Evolutionary conservation across 139 green algal species (phyloP).

Genomic region (Tetradesmus obliquus): DNA sequence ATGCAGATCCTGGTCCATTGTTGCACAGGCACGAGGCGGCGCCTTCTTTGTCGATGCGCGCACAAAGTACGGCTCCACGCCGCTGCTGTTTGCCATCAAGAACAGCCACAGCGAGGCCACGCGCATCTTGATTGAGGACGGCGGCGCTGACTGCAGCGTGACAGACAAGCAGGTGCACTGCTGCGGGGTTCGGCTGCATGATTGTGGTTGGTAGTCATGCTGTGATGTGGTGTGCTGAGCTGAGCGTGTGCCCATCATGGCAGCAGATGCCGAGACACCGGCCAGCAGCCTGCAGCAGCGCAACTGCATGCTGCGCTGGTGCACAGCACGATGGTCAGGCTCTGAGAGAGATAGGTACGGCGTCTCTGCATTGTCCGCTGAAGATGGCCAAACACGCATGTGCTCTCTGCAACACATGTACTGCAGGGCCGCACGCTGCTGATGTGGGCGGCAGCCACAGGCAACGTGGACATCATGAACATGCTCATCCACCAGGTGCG

Average conservation of each 20-base stretch:
- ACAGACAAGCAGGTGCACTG: background rate
- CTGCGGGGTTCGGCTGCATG: background rate
- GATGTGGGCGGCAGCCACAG: slow-evolving; percentile 15
- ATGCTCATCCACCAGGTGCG: slow-evolving; percentile 2
- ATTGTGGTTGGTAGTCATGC: too few species aligned
- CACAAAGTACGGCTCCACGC: background rate
- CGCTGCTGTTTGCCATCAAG: slow-evolving; percentile 22
- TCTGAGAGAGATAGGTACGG: too few species aligned
- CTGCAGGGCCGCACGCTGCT: slow-evolving; percentile 3
- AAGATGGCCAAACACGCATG: too few species aligned
- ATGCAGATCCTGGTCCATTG: too few species aligned
- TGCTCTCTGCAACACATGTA: background rate
- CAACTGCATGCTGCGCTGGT: too few species aligned
- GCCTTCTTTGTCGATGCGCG: background rate
- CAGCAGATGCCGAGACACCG: too few species aligned
- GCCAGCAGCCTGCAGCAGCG: too few species aligned
- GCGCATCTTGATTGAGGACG: slow-evolving; percentile 1
- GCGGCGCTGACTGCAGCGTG: slow-evolving; percentile 8
- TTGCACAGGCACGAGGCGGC: background rate
- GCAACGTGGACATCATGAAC: slow-evolving; percentile 23
- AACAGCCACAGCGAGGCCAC: slow-evolving; percentile 22
- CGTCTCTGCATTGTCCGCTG: too few species aligned
- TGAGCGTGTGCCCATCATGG: too few species aligned
- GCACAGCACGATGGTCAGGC: too few species aligned
- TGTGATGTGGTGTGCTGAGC: too few species aligned